phyloP scores from a whole-genome alignment of 164 flowering plant genomes.

The Aristolochia contorta region DNA sequence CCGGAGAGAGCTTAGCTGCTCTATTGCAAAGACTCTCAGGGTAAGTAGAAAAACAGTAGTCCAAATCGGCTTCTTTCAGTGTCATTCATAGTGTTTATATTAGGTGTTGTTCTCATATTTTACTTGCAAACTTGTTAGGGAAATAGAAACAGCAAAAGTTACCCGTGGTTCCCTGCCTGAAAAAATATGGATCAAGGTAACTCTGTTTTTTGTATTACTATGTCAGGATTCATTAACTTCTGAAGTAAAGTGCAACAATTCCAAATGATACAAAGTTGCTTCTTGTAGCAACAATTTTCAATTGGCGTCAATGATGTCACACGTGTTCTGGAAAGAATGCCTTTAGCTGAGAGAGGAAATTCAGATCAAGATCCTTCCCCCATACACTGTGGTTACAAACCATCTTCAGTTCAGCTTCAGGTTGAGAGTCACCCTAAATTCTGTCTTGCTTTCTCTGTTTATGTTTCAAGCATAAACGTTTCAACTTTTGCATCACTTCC shows the following conservation, averaged over 20 bases:
- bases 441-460: too few relatives aligned
- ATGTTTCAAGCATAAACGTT: too few relatives aligned
- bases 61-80: too few relatives aligned
- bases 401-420: constrained; percentile 45
- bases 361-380: constrained; percentile 8
- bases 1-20: constrained; percentile 39
- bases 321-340: constrained; percentile 72
- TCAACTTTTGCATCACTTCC: too few relatives aligned
- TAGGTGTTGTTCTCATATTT: background rate
- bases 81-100: too few relatives aligned
- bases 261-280: background rate
- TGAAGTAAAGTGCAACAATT: background rate
- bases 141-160: constrained; percentile 38
- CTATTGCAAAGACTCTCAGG: constrained; percentile 41
- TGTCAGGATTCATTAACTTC: background rate
- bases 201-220: background rate
- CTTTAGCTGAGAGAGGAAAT: constrained; percentile 11
- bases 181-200: constrained; percentile 77
- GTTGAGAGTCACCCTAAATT: constrained; percentile 12
- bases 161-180: constrained; percentile 40
- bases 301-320: constrained; percentile 89
- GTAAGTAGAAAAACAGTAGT: constrained; percentile 14
- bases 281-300: constrained; percentile 62
- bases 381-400: constrained; percentile 9
- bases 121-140: constrained; percentile 25